phyloP scores from a whole-genome alignment of 1,139 yeast species.

The Geotrichum klebahnii region DNA sequence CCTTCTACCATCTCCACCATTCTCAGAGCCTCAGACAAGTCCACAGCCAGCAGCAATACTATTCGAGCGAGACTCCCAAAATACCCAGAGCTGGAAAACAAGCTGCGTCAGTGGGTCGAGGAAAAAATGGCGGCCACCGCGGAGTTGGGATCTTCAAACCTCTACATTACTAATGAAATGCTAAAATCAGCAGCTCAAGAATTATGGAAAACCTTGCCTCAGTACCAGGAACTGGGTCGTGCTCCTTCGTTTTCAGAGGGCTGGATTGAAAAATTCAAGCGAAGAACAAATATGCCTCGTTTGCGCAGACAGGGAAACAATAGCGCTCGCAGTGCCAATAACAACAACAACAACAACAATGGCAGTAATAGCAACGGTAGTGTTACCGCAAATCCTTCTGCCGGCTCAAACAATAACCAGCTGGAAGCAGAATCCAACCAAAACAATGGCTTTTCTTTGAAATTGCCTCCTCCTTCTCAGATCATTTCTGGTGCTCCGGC shows the following conservation, averaged over 20 bases:
- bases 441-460: no score
- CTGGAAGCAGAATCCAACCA: no score
- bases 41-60: conserved; percentile 9
- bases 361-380: background rate
- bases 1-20: conserved; percentile 17
- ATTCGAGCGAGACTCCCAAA: conserved; percentile 17
- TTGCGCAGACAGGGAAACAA: background rate
- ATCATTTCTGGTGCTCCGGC: background rate
- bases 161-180: conserved; percentile 14
- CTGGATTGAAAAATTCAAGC: conserved; percentile 19
- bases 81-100: conserved; percentile 11
- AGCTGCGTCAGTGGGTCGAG: conserved; percentile 12
- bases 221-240: background rate
- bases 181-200: conserved; percentile 11
- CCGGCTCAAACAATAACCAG: no score
- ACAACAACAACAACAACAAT: background rate
- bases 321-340: background rate
- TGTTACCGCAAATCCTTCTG: no score
- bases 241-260: conserved; percentile 17
- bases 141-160: background rate
- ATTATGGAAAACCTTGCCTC: conserved; percentile 9
- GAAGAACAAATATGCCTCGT: conserved; percentile 14
- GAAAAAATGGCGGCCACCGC: background rate
- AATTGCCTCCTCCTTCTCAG: conserved; percentile 1
- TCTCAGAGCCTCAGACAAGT: conserved; percentile 13